Base-by-base conservation (phyloP, 768 basidiomycete genomes). In the Tulasnella sp. region DNA sequence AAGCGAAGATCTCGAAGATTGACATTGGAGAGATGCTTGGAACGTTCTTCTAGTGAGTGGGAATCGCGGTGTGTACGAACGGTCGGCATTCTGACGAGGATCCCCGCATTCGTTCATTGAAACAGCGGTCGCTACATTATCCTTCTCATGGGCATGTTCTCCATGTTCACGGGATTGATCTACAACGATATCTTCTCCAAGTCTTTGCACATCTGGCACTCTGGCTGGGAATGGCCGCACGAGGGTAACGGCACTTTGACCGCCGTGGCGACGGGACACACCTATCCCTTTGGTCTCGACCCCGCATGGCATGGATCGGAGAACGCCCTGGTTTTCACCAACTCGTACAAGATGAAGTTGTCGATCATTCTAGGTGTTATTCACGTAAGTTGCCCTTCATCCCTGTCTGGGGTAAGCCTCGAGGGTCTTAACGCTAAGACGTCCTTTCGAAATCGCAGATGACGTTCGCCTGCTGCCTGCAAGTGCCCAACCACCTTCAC, bases 331-430 rank as follows among this genome's bases (percentile, higher is more conserved):
- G 89, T 97, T 52, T 99, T 98, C 81, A 91, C 90, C 68, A 99
- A 99, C 81, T 98, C 95, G 42, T 96, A 96, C 84, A 99, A 98
- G 88, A 99, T 99, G 97, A 98, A 99, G 83, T 94, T 98, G 94
- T 92, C 94, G 26, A 89, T 99, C 78, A 87, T 98, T 40, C 81
- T 99, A 69, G 97, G 97, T 79, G 95, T 99, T 75, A 91, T 91
- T 73, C 96, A 99, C 80, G 96, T 98, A 82, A 76, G 89, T 81
- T 67, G 64, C 19, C 62, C 63, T 41, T 36, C 44, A 5, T 59
- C 52, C 52, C 52, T 59, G 32, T 59, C 52, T 12, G 52, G 52
- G 52, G 11, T 63, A n/a, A 1, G 16, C 19, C 19, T 40, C 66
- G 52, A 11, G 47, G 52, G 12, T 11, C 12, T 47, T 1, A 19